These are phyloP conservation scores for Rhodofomes roseus DNA, from an alignment of 1,284 basidiomycete genomes.

Conservation along the genomic window DNA sequence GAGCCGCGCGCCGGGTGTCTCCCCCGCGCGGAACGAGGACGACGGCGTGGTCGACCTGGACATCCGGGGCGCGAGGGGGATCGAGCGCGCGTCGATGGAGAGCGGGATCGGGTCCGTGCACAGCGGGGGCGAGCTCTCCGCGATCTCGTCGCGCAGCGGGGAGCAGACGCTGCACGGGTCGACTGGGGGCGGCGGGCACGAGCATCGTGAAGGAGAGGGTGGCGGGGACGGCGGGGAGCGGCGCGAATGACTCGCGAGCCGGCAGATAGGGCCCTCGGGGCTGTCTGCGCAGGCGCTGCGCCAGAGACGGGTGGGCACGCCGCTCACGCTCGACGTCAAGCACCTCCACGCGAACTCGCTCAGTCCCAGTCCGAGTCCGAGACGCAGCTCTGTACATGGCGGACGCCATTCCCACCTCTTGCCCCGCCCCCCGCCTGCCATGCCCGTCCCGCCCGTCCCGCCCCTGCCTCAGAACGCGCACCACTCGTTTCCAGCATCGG, in stretches of 20 bases:
- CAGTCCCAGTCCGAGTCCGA: neutral
- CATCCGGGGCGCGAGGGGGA: neutral
- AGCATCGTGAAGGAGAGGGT: slow-evolving; percentile 21
- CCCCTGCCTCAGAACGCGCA: slow-evolving; percentile 5
- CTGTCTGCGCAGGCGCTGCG: neutral
- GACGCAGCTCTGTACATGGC: slow-evolving; percentile 14
- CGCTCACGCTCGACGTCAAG: neutral
- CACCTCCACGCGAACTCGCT: neutral
- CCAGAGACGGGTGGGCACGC: neutral
- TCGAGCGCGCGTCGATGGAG: neutral
- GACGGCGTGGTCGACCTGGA: slow-evolving; percentile 4
- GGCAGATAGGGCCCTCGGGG: slow-evolving; percentile 19
- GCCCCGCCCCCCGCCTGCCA: neutral
- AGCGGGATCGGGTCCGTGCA: neutral
- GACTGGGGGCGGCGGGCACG: neutral
- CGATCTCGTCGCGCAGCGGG: neutral
- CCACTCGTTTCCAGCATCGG: slow-evolving; percentile 3
- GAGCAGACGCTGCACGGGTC: neutral
- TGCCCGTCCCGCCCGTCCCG: neutral
- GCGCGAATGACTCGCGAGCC: slow-evolving; percentile 25
- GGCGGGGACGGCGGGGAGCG: neutral
- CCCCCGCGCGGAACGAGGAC: slow-evolving; percentile 11
- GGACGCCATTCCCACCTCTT: slow-evolving; percentile 8
- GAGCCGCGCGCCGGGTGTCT: neutral
- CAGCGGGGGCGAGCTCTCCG: neutral